Base-by-base conservation (phyloP, 2,329 filamentous ascomycete genomes). In the Diaporthe sp. region DNA sequence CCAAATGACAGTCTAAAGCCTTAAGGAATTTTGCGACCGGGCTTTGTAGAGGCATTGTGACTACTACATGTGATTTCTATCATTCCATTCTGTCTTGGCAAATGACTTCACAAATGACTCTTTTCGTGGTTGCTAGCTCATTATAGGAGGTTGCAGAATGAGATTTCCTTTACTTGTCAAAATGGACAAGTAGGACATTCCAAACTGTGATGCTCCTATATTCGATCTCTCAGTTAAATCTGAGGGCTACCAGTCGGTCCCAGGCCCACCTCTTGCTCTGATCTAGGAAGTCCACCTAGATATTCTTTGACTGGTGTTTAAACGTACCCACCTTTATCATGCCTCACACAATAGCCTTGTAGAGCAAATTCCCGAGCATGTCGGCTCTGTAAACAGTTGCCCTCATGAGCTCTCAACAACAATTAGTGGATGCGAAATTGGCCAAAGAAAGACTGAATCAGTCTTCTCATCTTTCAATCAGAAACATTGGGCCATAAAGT, bases 401-500 rank as follows among this genome's bases (percentile, higher is more conserved):
- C 9, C 25, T 55, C 25, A 28, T 28, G 5, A 28, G 5, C 51
- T 28, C n/a, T 55, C n/a, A 55, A 34, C 15, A 57, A 57, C 25
- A 31, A 57, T 0, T 39, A 39, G 28, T 19, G 53, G 53, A 1
- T 57, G 28, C 17, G 5, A 57, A 31, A 2, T 19, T 31, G 28
- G 17, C 28, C 25, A 9, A 17, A 34, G 3, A 57, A 57, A 57
- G 4, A 28, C 22, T 28, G 53, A 31, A 57, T 6, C 0, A 57
- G 8, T 1, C 1, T 19, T 8, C 15, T n/a, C 25, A 19, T 31
- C 13, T 57, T 57, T 13, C 7, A 0, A 13, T 3, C 12, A 0
- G n/a, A 25, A 25, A 15, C n/a, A 4, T 0, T 0, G 17, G 17
- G 44, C 44, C 1, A 53, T 0, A 8, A 1, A 17, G 25, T 25